phyloP scores from a whole-genome alignment of 768 basidiomycete species.

The Mrakia frigida region DNA sequence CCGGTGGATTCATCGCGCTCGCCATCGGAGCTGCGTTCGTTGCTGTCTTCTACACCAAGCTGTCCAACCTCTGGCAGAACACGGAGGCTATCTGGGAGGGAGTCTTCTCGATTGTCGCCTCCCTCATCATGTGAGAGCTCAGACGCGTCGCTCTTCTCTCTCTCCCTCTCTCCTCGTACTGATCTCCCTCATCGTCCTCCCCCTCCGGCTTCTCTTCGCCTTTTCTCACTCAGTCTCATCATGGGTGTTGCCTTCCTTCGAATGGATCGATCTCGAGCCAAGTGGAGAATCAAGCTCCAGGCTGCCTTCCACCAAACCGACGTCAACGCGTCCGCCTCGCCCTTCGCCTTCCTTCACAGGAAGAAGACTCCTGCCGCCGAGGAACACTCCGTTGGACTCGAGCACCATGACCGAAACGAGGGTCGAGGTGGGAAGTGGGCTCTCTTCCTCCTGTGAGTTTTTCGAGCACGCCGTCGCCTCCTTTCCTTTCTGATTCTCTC shows the following conservation, averaged over 20 bases:
- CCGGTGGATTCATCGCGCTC: constrained; percentile 44
- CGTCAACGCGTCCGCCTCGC: constrained; percentile 35
- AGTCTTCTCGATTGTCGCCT: constrained; percentile 47
- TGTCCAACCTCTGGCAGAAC: constrained; percentile 72
- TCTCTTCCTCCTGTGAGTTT: constrained; percentile 82
- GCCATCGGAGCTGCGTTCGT: constrained; percentile 75
- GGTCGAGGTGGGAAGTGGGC: constrained; percentile 66
- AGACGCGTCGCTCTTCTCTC: no score
- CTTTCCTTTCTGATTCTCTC: no score
- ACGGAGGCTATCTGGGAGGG: constrained; percentile 91
- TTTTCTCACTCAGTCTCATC: constrained; percentile 39
- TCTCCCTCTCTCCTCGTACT: no score
- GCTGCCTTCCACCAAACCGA: constrained; percentile 57
- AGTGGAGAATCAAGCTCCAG: constrained; percentile 86
- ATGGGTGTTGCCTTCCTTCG: constrained; percentile 95
- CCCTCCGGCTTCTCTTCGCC: no score
- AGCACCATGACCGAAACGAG: constrained; percentile 38
- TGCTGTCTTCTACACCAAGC: constrained; percentile 89
- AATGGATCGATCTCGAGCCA: constrained; percentile 87
- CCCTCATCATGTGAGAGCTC: constrained; percentile 58
- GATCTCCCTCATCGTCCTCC: no score
- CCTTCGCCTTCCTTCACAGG: neutral
- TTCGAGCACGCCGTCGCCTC: no score
- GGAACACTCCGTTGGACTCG: constrained; percentile 31
- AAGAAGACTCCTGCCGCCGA: constrained; percentile 14